Evolutionary conservation across 345 rosid genomes (phyloP).

Genomic region (Arabidopsis suecica): DNA sequence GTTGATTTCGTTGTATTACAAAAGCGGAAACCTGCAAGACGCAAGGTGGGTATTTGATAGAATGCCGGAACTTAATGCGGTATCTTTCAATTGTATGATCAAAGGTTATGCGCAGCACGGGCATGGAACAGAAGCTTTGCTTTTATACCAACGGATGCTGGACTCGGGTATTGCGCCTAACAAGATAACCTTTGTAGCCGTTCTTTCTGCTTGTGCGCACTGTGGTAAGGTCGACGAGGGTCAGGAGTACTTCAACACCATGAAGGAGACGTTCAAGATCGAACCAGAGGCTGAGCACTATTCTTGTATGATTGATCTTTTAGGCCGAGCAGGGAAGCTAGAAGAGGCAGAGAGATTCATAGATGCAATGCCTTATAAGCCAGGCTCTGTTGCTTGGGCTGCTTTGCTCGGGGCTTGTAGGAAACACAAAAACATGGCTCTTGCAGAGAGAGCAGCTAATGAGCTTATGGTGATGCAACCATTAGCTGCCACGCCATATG

Average conservation of each 20-base stretch:
- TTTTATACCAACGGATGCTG: constrained; percentile 70
- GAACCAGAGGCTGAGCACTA: constrained; percentile 90
- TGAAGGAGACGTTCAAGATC: constrained; percentile 67
- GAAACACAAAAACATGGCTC: constrained; percentile 65
- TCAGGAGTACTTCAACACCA: constrained; percentile 62
- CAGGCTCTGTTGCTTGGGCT: constrained; percentile 74
- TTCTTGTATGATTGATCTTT: constrained; percentile 87
- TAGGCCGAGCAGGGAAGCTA: constrained; percentile 83
- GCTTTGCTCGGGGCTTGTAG: constrained; percentile 86
- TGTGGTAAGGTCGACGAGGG: constrained; percentile 76
- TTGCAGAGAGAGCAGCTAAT: constrained; percentile 75
- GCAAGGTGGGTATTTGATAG: constrained; percentile 69
- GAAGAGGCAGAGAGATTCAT: constrained; percentile 77
- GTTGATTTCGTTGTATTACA: constrained; percentile 74
- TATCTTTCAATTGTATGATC: constrained; percentile 78
- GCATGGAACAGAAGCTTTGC: constrained; percentile 57
- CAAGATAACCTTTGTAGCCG: constrained; percentile 75
- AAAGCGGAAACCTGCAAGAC: constrained; percentile 72
- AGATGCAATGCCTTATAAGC: constrained; percentile 71
- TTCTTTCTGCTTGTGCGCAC: constrained; percentile 91
- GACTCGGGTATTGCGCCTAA: constrained; percentile 60
- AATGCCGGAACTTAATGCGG: constrained; percentile 70
- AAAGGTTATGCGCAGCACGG: constrained; percentile 89
- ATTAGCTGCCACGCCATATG: constrained; percentile 77
- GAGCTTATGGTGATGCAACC: constrained; percentile 70